These are phyloP conservation scores for Rheum nobile DNA, from an alignment of 148 eudicot species.

Conservation along the genomic window DNA sequence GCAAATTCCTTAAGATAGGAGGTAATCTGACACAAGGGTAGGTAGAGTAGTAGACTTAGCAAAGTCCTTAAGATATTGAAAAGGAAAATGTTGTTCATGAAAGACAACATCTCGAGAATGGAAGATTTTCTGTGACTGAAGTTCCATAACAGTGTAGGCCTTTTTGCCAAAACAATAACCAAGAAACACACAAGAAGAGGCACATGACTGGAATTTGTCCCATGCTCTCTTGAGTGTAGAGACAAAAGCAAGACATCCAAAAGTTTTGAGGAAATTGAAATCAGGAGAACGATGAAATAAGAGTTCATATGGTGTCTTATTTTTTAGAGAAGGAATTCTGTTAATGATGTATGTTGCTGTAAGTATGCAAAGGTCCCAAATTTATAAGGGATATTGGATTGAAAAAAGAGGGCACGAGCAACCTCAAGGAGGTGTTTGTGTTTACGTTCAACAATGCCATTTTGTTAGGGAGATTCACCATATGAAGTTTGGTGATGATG, in stretches of 20 bases:
- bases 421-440: too few species aligned
- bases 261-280: neutral
- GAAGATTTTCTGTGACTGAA: neutral
- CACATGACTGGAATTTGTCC: neutral
- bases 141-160: neutral
- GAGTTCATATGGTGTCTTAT: neutral
- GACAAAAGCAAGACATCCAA: neutral
- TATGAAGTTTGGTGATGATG: neutral
- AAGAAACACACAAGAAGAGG: neutral
- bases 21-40: too few species aligned
- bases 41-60: too few species aligned
- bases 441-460: neutral
- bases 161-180: neutral
- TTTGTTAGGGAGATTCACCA: slow-evolving; percentile 4
- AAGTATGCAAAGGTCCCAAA: neutral
- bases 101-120: too few species aligned
- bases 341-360: too few species aligned
- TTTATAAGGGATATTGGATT: neutral
- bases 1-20: too few species aligned
- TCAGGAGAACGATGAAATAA: neutral
- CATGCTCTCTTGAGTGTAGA: neutral
- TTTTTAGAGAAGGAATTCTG: too few species aligned
- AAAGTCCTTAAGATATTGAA: too few species aligned
- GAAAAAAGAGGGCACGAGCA: neutral
- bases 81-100: too few species aligned